Evolutionary conservation across 257 asterid genomes (phyloP).

Genomic region (Solanum sejunctum): DNA sequence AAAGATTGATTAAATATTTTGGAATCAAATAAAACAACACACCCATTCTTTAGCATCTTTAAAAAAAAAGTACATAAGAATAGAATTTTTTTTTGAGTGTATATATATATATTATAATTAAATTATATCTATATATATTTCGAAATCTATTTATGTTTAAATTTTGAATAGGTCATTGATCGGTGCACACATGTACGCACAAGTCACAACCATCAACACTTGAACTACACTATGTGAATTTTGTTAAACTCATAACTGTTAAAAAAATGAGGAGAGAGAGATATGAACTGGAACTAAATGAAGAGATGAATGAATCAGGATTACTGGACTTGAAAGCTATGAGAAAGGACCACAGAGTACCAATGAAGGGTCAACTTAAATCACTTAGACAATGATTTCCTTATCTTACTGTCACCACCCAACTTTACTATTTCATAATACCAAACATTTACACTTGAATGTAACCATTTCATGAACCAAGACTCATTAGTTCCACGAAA

Average conservation of each 20-base stretch:
- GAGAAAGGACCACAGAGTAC: constrained; percentile 85
- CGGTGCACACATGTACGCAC: no score
- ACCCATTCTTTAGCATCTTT: neutral
- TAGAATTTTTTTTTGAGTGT: no score
- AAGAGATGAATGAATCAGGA: constrained; percentile 66
- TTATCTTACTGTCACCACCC: constrained; percentile 20
- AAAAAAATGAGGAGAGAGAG: neutral
- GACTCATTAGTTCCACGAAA: no score
- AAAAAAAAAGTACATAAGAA: no score
- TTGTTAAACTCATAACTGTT: no score
- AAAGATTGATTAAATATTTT: neutral
- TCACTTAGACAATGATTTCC: constrained; percentile 71
- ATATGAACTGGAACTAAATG: constrained; percentile 37
- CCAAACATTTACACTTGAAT: constrained; percentile 37
- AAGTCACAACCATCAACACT: no score
- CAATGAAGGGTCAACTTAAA: constrained; percentile 84
- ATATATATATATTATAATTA: no score
- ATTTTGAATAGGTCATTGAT: no score
- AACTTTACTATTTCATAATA: constrained; percentile 28
- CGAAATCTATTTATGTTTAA: no score
- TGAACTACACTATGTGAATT: no score
- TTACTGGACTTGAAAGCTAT: constrained; percentile 53
- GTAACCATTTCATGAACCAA: constrained; percentile 12
- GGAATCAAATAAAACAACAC: neutral
- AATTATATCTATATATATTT: no score